Base-by-base conservation (phyloP, 768 basidiomycete genomes). In the Lactarius deliciosus region DNA sequence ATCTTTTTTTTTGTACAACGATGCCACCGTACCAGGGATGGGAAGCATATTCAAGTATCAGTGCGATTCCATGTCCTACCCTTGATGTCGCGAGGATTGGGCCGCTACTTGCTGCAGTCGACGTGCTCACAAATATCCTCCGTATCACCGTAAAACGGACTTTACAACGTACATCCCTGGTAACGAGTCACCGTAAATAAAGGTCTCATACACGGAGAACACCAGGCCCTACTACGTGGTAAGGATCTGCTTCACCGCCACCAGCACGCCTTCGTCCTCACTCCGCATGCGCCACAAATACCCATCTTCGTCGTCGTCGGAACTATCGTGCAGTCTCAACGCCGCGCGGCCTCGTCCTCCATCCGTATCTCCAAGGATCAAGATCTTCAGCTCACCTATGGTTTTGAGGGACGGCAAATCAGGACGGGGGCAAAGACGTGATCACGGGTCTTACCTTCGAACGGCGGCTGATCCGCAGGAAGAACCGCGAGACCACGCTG, bases 211-310 rank as follows among this genome's bases (percentile, higher is more conserved):
- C 47, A 50, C 11, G 22, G 22, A 53, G 50, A 53, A 28, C 50
- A 15, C 50, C 50, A 16, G 50, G 25, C 10, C 56, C 40, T 2
- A 69, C 43, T 69, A 72, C 22, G 73, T 72, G 6, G 71, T 69
- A 63, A 87, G 74, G 65, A 79, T 58, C 45, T 74, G 74, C 75
- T 83, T 84, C 62, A 89, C 79, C 25, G 76, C 69, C 30, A 69
- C 76, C 63, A 82, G 74, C 68, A 89, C 68, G 18, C 71, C 75
- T 18, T 70, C 72, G 60, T 86, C 81, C 13, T 76, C 78, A 71
- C 85, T 83, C 34, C 88, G 85, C 66, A 91, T 61, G 58, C 86
- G 82, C 89, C 90, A 92, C 56, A 92, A 73, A 72, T 88, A 90
- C 34, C 88, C 83, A 38, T 87, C 86, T 47, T 90, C 90, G 5